Evolutionary conservation across 2,329 filamentous ascomycete species (phyloP).

Genomic region (Alternaria gansuensis): DNA sequence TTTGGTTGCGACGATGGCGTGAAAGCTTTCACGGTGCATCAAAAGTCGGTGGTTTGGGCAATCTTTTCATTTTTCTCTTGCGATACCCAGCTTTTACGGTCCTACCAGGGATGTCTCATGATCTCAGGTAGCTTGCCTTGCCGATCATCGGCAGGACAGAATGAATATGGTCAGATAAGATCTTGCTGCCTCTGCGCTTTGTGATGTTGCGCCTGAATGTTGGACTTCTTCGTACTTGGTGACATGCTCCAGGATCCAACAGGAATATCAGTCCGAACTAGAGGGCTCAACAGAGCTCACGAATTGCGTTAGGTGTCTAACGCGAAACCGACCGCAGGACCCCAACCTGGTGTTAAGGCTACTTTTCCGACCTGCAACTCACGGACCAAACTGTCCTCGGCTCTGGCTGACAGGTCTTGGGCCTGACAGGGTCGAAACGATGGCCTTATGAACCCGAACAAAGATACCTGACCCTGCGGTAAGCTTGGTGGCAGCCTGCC

Average conservation of each 20-base stretch:
- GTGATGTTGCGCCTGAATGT: background rate
- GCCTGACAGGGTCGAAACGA: background rate
- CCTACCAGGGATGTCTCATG: background rate
- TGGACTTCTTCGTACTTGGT: background rate
- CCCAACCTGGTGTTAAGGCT: background rate
- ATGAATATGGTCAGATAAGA: conserved; percentile 2
- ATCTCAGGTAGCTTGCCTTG: background rate
- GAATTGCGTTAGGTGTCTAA: background rate
- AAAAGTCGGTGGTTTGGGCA: conserved; percentile 11
- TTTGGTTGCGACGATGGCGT: conserved; percentile 10
- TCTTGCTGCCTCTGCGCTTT: background rate
- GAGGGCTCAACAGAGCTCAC: background rate
- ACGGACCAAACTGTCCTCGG: background rate
- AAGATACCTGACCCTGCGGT: background rate
- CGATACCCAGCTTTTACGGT: conserved; percentile 6
- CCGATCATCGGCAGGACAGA: conserved; percentile 3
- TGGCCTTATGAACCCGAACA: background rate
- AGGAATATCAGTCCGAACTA: background rate
- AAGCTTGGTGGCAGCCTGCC: background rate
- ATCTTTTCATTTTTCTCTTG: conserved; percentile 4
- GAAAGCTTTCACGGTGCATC: conserved; percentile 7
- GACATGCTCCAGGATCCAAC: background rate
- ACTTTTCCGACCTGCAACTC: background rate
- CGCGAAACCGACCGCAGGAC: background rate
- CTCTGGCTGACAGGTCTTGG: background rate